A percentile compares a stretch with the other conserved stretches of the same genome.
Evolutionary conservation across 2,329 filamentous ascomycete genomes (phyloP).

Genomic region (Aspergillus tamarii): DNA sequence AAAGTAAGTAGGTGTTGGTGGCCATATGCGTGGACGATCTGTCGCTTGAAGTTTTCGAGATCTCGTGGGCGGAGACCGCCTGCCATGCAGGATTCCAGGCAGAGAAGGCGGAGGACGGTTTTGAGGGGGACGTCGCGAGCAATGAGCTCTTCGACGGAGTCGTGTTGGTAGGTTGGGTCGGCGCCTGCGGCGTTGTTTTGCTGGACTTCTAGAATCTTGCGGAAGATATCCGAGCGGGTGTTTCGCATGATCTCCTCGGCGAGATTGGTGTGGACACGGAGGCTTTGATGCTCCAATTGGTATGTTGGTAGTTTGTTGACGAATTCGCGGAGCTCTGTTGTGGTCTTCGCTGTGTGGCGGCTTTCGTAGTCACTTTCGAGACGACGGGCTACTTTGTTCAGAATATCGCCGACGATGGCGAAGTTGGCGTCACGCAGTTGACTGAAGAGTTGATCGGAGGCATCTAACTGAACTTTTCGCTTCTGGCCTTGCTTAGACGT

Average conservation of each 20-base stretch:
- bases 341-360: constrained; percentile 82
- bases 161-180: constrained; percentile 86
- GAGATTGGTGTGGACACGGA: constrained; percentile 89
- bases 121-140: constrained; percentile 78
- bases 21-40: constrained; percentile 89
- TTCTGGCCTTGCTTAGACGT: constrained; percentile 68
- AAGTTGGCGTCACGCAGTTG: constrained; percentile 93
- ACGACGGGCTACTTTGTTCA: constrained; percentile 88
- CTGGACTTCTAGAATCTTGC: constrained; percentile 85
- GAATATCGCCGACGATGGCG: constrained; percentile 82
- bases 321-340: constrained; percentile 89
- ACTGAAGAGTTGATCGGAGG: constrained; percentile 83
- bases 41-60: constrained; percentile 83
- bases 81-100: constrained; percentile 86
- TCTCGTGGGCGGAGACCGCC: constrained; percentile 88
- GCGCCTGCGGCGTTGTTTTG: constrained; percentile 91
- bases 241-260: constrained; percentile 95
- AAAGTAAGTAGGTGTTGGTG: constrained; percentile 93
- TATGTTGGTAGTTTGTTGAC: constrained; percentile 91
- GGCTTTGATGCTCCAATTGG: constrained; percentile 87
- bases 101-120: constrained; percentile 82
- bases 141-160: constrained; percentile 92
- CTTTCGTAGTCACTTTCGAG: constrained; percentile 86
- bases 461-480: constrained; percentile 85
- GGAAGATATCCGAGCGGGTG: constrained; percentile 87